Evolutionary conservation across 2,329 filamentous ascomycete species (phyloP).

Genomic region (Aphanoascus verrucosus): DNA sequence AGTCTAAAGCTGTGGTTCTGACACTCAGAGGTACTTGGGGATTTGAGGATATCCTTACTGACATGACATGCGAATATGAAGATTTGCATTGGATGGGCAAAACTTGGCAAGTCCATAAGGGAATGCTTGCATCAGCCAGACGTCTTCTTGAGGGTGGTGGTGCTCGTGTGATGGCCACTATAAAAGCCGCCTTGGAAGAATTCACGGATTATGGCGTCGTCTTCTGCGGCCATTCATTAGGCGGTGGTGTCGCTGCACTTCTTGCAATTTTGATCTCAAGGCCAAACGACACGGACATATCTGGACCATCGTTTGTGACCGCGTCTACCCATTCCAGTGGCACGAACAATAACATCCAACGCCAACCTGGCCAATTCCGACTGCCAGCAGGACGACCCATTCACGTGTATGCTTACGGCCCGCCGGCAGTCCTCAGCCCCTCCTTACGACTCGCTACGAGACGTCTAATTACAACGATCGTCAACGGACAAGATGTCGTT

Average conservation of each 20-base stretch:
- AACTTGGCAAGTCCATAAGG: slow-evolving; percentile 61
- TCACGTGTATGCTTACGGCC: slow-evolving; percentile 70
- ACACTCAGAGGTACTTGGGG: slow-evolving; percentile 61
- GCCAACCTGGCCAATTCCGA: slow-evolving; percentile 29
- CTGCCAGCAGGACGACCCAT: slow-evolving; percentile 60
- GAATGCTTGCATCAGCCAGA: slow-evolving; percentile 60
- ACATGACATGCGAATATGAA: slow-evolving; percentile 60
- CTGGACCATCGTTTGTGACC: slow-evolving; percentile 52
- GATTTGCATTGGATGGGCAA: slow-evolving; percentile 50
- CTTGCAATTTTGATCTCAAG: slow-evolving; percentile 62
- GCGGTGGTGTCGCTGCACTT: slow-evolving; percentile 58
- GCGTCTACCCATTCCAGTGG: slow-evolving; percentile 27
- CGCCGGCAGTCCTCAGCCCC: slow-evolving; percentile 61
- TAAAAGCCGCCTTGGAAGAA: slow-evolving; percentile 55
- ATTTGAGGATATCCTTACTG: slow-evolving; percentile 62
- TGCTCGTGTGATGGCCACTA: slow-evolving; percentile 54
- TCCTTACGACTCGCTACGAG: slow-evolving; percentile 59
- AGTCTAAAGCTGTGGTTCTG: slow-evolving; percentile 61
- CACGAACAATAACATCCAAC: slow-evolving; percentile 13
- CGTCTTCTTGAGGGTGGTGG: slow-evolving; percentile 58
- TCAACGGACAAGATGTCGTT: slow-evolving; percentile 64
- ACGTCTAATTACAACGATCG: slow-evolving; percentile 62
- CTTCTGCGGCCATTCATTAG: slow-evolving; percentile 58
- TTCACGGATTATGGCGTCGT: slow-evolving; percentile 60
- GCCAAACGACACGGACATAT: slow-evolving; percentile 38